Evolutionary conservation across 768 basidiomycete genomes (phyloP).

Genomic region (Mycena crocata): DNA sequence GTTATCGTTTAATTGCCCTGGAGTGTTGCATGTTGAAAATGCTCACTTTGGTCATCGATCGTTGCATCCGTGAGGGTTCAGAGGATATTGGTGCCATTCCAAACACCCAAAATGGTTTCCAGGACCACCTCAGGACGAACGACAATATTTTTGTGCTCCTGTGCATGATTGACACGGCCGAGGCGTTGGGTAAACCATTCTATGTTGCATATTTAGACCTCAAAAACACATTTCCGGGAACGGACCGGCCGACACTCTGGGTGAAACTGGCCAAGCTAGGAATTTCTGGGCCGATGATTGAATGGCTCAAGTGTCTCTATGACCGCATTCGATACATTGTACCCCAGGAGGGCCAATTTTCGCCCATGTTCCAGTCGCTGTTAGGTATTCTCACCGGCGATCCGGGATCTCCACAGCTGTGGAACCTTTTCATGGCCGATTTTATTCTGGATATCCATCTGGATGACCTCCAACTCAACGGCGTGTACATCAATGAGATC

Average conservation of each 20-base stretch:
- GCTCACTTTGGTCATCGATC: neutral
- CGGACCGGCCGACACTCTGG: slow-evolving; percentile 25
- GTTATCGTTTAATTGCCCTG: slow-evolving; percentile 36
- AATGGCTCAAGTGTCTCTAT: slow-evolving; percentile 29
- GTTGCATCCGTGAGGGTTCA: neutral
- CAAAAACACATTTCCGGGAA: slow-evolving; percentile 29
- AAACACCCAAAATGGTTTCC: neutral
- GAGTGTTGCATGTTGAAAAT: slow-evolving; percentile 38
- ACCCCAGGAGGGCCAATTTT: slow-evolving; percentile 11
- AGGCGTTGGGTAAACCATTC: slow-evolving; percentile 5
- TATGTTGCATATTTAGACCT: slow-evolving; percentile 29
- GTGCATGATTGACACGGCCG: slow-evolving; percentile 5
- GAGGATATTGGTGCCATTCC: slow-evolving; percentile 1
- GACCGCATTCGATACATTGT: slow-evolving; percentile 24
- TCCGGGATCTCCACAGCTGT: no score
- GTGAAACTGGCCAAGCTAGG: slow-evolving; percentile 23
- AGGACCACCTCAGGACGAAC: neutral
- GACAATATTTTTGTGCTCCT: neutral
- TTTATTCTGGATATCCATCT: neutral
- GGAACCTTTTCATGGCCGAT: slow-evolving; percentile 32
- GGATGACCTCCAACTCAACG: slow-evolving; percentile 21
- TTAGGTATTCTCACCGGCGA: no score
- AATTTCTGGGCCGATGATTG: no score
- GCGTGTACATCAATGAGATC: neutral
- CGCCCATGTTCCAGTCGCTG: slow-evolving; percentile 16